Percentiles rank a stretch among this genome's conserved stretches.
Conservation (phyloP, 495 filamentous ascomycete species). For the Aspergillus sclerotioniger region DNA sequence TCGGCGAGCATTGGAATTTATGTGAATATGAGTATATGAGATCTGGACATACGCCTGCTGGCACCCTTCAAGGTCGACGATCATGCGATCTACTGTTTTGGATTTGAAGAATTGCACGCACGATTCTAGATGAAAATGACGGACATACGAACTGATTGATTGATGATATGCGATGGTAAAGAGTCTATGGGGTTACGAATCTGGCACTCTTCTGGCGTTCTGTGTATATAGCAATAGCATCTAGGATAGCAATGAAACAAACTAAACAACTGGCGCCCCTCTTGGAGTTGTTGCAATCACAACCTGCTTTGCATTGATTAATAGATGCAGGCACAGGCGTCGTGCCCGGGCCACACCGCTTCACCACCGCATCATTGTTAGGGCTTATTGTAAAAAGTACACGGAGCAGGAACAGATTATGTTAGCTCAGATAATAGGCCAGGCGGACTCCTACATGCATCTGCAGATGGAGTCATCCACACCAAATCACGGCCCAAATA, state of each 20-base stretch:
- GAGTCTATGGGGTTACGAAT: background rate
- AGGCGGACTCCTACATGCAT: background rate
- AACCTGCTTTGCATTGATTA: background rate
- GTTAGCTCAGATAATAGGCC: too few species aligned
- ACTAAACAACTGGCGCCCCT: background rate
- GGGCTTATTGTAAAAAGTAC: background rate
- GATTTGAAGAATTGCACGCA: background rate
- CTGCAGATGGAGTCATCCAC: background rate
- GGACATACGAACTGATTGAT: background rate
- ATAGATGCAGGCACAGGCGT: background rate
- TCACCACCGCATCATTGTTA: slow-evolving; percentile 5
- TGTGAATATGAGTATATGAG: slow-evolving; percentile 9
- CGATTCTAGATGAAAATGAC: background rate
- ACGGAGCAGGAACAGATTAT: background rate
- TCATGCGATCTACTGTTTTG: background rate
- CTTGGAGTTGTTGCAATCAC: background rate
- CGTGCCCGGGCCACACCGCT: slow-evolving; percentile 2
- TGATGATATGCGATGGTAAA: background rate
- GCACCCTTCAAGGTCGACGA: background rate
- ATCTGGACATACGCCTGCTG: slow-evolving; percentile 7
- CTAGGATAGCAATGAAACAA: background rate
- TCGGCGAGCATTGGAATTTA: background rate
- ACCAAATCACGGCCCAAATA: slow-evolving; percentile 3
- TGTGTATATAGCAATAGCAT: slow-evolving; percentile 1
- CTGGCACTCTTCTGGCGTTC: background rate